Conservation (phyloP, 2,329 filamentous ascomycete genomes). For the Diaporthe ilicicola region DNA sequence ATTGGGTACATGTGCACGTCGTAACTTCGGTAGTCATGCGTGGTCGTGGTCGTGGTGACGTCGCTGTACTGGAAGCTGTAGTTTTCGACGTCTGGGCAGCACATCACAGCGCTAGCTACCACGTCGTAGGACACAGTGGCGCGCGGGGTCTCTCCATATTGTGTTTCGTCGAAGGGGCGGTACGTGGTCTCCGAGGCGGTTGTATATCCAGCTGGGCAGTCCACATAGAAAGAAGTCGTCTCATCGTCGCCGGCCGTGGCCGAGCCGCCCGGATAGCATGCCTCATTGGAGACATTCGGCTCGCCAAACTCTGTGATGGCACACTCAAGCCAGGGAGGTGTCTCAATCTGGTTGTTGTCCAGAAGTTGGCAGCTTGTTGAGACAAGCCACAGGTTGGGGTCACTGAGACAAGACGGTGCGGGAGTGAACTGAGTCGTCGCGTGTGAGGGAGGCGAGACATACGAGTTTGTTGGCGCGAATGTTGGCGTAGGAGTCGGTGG, state of each 20-base stretch:
- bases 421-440: neutral
- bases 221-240: neutral
- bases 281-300: neutral
- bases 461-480: neutral
- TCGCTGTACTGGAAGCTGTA: neutral
- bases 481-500: neutral
- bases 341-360: neutral
- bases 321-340: neutral
- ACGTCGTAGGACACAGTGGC: neutral
- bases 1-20: neutral
- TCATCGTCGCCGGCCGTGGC: neutral
- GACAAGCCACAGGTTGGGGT: neutral
- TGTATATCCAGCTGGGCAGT: neutral
- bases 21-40: neutral
- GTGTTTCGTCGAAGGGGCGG: neutral
- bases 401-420: neutral
- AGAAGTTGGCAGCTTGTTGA: neutral
- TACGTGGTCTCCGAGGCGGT: neutral
- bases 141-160: neutral
- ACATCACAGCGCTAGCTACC: neutral
- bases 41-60: neutral
- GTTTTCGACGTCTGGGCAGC: neutral
- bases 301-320: neutral
- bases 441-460: neutral
- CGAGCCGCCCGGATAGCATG: neutral